Evolutionary conservation across 2,329 filamentous ascomycete species (phyloP).

Genomic region (Penicillium sclerotigenum): DNA sequence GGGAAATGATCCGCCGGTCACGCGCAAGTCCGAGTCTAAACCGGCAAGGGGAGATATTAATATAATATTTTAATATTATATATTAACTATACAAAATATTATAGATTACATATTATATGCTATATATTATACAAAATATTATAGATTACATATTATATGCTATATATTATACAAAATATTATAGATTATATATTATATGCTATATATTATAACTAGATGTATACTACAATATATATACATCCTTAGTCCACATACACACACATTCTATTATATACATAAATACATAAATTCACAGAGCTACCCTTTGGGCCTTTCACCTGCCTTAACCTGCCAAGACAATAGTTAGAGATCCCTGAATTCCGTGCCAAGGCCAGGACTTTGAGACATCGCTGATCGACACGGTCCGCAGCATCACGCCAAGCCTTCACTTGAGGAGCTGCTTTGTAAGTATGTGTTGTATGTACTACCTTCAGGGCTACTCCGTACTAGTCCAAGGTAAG

Average conservation of each 20-base stretch:
- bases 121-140: too few relatives aligned
- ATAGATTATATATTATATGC: too few relatives aligned
- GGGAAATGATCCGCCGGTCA: constrained; percentile 23
- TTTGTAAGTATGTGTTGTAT: neutral
- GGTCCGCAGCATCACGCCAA: constrained; percentile 14
- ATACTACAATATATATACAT: too few relatives aligned
- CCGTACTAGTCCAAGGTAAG: neutral
- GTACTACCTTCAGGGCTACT: neutral
- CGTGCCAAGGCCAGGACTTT: constrained; percentile 16
- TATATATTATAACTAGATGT: too few relatives aligned
- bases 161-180: too few relatives aligned
- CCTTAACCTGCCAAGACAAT: constrained; percentile 19
- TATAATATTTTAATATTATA: too few relatives aligned
- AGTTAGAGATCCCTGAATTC: constrained; percentile 11
- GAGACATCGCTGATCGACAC: constrained; percentile 9
- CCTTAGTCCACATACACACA: too few relatives aligned
- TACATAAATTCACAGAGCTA: neutral
- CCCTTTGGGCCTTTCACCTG: too few relatives aligned
- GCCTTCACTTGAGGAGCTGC: neutral
- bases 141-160: too few relatives aligned
- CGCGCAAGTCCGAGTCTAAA: constrained; percentile 14
- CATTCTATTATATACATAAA: too few relatives aligned
- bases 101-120: too few relatives aligned
- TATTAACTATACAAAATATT: too few relatives aligned
- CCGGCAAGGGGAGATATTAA: neutral